Evolutionary conservation across 805 yeast species (phyloP).

Genomic region (Alloascoidea africana): DNA sequence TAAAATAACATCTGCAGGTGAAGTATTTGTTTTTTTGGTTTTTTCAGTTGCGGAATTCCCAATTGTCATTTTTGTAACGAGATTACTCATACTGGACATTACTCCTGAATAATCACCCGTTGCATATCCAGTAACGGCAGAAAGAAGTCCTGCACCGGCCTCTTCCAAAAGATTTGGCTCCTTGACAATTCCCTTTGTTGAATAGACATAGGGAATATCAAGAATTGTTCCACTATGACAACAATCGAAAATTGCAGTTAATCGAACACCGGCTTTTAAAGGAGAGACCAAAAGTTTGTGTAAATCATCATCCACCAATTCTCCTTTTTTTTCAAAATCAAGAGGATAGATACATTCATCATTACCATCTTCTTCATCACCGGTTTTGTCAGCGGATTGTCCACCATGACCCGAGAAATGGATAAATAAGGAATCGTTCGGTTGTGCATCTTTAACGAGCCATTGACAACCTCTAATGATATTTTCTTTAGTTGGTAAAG

Average conservation of each 20-base stretch:
- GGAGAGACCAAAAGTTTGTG: constrained; percentile 59
- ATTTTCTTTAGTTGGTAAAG: constrained; percentile 50
- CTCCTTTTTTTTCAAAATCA: constrained; percentile 54
- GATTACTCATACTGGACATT: constrained; percentile 22
- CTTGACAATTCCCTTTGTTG: constrained; percentile 71
- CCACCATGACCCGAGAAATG: constrained; percentile 89
- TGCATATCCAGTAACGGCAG: constrained; percentile 43
- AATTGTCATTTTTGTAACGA: constrained; percentile 17
- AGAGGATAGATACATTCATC: constrained; percentile 65
- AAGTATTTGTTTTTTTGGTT: constrained; percentile 39
- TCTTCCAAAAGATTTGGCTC: constrained; percentile 70
- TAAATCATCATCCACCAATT: constrained; percentile 58
- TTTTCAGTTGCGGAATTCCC: constrained; percentile 25
- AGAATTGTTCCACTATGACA: constrained; percentile 79
- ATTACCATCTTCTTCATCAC: constrained; percentile 62
- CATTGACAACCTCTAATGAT: constrained; percentile 71
- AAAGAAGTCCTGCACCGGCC: constrained; percentile 51
- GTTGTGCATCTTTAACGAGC: constrained; percentile 57
- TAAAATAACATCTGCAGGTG: constrained; percentile 65
- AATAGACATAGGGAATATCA: constrained; percentile 68
- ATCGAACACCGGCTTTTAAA: constrained; percentile 55
- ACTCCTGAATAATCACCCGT: constrained; percentile 39
- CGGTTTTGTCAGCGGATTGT: constrained; percentile 47
- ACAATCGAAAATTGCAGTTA: constrained; percentile 72
- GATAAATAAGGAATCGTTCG: constrained; percentile 68